Conservation (phyloP, 768 basidiomycete genomes). For the Lactifluus rugatus region DNA sequence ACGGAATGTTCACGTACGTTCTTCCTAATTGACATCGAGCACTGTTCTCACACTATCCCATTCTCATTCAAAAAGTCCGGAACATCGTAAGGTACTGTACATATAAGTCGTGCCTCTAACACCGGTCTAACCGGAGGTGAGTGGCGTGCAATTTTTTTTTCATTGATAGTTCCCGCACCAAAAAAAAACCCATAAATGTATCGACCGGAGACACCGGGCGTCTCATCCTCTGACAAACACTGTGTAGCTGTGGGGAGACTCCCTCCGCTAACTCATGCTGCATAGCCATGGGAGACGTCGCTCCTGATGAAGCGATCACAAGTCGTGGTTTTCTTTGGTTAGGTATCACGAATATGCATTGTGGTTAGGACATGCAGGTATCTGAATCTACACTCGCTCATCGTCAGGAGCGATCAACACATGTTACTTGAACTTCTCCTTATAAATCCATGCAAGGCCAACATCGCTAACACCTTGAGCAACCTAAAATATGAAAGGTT, state of each 20-base stretch:
- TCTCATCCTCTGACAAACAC: neutral
- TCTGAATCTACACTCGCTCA: neutral
- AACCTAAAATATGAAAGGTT: constrained; percentile 28
- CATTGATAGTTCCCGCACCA: too few species aligned
- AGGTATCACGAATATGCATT: neutral
- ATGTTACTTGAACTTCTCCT: constrained; percentile 56
- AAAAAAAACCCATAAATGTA: neutral
- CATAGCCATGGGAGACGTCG: neutral
- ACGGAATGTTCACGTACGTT: neutral
- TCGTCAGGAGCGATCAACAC: neutral
- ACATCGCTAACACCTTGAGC: constrained; percentile 71
- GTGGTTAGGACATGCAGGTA: neutral
- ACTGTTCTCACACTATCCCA: too few species aligned
- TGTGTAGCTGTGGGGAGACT: neutral
- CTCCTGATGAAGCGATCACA: too few species aligned
- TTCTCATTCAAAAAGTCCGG: too few species aligned
- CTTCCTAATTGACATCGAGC: too few species aligned
- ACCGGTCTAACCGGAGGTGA: neutral
- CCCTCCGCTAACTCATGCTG: too few species aligned
- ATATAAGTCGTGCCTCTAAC: neutral
- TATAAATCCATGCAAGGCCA: constrained; percentile 87
- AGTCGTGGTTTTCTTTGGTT: neutral
- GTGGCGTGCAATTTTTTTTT: neutral
- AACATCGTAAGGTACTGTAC: too few species aligned
- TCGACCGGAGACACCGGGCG: neutral